Conservation (phyloP, 2,329 filamentous ascomycete species). For the Coniosporium tulheliwenetii region DNA sequence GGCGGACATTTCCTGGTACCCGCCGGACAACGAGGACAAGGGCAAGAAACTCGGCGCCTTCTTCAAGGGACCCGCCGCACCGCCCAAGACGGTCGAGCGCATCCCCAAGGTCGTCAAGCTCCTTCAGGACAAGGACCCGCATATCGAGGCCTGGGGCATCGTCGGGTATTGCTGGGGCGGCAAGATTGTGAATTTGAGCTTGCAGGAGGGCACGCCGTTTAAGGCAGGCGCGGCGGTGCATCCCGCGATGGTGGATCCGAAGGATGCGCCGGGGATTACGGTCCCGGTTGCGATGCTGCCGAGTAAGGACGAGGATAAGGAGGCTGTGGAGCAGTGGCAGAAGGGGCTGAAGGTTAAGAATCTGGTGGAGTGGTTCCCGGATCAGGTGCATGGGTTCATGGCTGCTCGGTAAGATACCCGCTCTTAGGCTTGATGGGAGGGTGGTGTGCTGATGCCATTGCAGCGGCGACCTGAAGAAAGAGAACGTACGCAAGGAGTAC, state of each 20-base stretch:
- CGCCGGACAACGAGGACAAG: slow-evolving; percentile 44
- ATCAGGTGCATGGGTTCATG: slow-evolving; percentile 31
- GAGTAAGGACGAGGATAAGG: slow-evolving; percentile 38
- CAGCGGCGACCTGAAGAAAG: slow-evolving; percentile 28
- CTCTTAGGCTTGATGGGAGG: slow-evolving; percentile 9
- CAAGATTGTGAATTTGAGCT: slow-evolving; percentile 39
- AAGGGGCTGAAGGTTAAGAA: slow-evolving; percentile 30
- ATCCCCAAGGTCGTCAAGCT: slow-evolving; percentile 40
- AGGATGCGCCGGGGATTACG: slow-evolving; percentile 38
- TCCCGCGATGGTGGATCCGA: slow-evolving; percentile 44
- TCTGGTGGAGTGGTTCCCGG: slow-evolving; percentile 31
- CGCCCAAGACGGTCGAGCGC: slow-evolving; percentile 39
- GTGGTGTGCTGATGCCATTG: background rate
- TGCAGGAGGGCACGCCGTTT: slow-evolving; percentile 35
- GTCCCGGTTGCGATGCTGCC: slow-evolving; percentile 44
- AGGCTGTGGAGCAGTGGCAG: slow-evolving; percentile 34
- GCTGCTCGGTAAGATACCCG: slow-evolving; percentile 17
- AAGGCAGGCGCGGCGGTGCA: slow-evolving; percentile 41
- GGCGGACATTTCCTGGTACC: slow-evolving; percentile 44
- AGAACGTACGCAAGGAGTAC: slow-evolving; percentile 32
- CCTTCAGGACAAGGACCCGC: slow-evolving; percentile 27
- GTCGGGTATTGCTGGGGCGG: slow-evolving; percentile 47
- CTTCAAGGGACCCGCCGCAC: slow-evolving; percentile 40
- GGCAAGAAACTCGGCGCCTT: slow-evolving; percentile 42
- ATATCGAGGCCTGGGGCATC: slow-evolving; percentile 42